Evolutionary conservation across 2,329 filamentous ascomycete genomes (phyloP), one percentile per base, ranked within the genome.

Genomic region (Rutstroemia sp.): DNA sequence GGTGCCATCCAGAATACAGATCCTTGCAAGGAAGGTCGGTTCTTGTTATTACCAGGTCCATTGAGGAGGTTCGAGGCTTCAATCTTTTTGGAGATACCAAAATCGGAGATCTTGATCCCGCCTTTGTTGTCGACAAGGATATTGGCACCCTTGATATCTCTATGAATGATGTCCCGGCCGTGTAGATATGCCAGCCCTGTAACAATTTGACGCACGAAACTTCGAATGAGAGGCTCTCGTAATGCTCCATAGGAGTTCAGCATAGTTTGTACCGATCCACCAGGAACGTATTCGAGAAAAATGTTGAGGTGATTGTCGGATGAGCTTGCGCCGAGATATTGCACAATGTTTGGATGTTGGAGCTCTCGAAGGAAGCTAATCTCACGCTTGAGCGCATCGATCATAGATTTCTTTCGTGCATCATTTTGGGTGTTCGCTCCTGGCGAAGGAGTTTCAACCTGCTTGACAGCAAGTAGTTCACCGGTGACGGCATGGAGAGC

Each of bases 1-100:
- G 94, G 94, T 0, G 94, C 94, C 94, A 99, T 99, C 94, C 94
- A 99, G 75, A 96, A 99, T 52, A 99, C 94, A 25, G 91, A 96
- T 14, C 94, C 94, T 72, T 99, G 94, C 3, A 99, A 81, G 1
- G 92, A 97, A 2, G 84, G 83, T 5, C 84, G 77, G 67, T 87
- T 78, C 70, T 83, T 85, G 72, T 80, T 84, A 72, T 84, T 85
- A 67, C 79, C 81, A 68, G 77, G 86, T 65, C 78, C 86, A 42
- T 56, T 84, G 48, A 95, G 82, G 46, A 96, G 82, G 58, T 92
- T 94, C 57, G 89, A 87, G 14, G 91, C 91, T 73, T 97, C 92
- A 42, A 97, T 88, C 71, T 95, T 95, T 78, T 99, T 99, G 59
- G 89, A 95, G 70, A 99, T 97, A 69, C 94, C 94, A 66, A 99